These are phyloP conservation scores for Jatropha curcas DNA, from an alignment of 345 rosid genomes.

Conservation along the genomic window DNA sequence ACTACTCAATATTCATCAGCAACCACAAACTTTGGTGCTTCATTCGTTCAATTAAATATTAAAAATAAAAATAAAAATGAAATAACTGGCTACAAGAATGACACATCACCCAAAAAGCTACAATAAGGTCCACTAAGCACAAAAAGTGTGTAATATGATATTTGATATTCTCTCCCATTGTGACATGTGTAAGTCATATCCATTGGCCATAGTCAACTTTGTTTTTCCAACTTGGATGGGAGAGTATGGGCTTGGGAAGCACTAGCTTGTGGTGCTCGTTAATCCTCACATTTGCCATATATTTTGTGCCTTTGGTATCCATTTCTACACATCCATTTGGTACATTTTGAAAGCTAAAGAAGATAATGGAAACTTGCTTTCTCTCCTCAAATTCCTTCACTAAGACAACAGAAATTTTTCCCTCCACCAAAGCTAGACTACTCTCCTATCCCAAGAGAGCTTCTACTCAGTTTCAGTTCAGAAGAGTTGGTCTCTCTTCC, in stretches of 20 bases:
- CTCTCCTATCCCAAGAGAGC: slow-evolving; percentile 42
- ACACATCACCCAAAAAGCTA: slow-evolving; percentile 31
- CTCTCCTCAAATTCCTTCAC: slow-evolving; percentile 62
- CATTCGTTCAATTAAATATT: background rate
- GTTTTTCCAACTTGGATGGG: background rate
- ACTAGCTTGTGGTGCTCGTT: slow-evolving; percentile 45
- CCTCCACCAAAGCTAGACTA: slow-evolving; percentile 43
- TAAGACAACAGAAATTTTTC: slow-evolving; percentile 38
- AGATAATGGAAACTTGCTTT: slow-evolving; percentile 70
- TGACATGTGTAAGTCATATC: slow-evolving; percentile 48
- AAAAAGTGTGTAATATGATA: background rate
- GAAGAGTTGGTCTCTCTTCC: slow-evolving; percentile 37
- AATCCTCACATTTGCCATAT: slow-evolving; percentile 11
- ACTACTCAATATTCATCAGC: background rate
- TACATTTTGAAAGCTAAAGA: background rate
- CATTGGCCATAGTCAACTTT: slow-evolving; percentile 39
- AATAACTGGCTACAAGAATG: slow-evolving; percentile 26
- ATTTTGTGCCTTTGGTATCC: background rate
- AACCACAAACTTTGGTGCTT: slow-evolving; percentile 2
- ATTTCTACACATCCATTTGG: background rate
- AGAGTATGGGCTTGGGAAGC: background rate
- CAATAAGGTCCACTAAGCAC: slow-evolving; percentile 1
- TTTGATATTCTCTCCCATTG: background rate
- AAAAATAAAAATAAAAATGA: background rate
- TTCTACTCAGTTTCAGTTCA: slow-evolving; percentile 28